Percentiles rank a stretch among this genome's conserved stretches.
phyloP scores from a whole-genome alignment of 495 filamentous ascomycete genomes.

The Friedmanniomyces endolithicus region DNA sequence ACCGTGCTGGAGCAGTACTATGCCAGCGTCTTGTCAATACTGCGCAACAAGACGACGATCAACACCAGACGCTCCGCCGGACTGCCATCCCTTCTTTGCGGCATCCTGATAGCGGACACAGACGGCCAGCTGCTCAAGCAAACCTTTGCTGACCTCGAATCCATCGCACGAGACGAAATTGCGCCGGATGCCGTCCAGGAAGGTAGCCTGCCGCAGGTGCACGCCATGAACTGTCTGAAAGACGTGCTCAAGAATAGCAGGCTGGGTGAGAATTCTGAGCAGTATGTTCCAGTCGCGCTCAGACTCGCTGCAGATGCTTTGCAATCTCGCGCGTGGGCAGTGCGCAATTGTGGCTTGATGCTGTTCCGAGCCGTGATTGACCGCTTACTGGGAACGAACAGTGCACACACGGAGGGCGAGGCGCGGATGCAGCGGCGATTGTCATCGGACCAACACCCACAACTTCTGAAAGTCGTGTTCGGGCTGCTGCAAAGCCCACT shows the following conservation, averaged over 20 bases:
- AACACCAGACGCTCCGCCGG: constrained; percentile 82
- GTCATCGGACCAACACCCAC: constrained; percentile 60
- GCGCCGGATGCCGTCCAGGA: constrained; percentile 42
- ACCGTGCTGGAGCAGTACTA: constrained; percentile 51
- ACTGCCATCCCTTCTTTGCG: constrained; percentile 70
- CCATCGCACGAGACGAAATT: constrained; percentile 43
- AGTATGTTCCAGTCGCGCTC: constrained; percentile 57
- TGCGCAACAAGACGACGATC: constrained; percentile 60
- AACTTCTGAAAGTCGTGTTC: constrained; percentile 54
- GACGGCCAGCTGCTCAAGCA: constrained; percentile 36
- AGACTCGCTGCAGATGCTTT: constrained; percentile 63
- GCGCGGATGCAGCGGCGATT: constrained; percentile 33
- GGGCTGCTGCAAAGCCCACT: constrained; percentile 39
- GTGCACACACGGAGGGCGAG: constrained; percentile 36
- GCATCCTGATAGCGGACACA: constrained; percentile 50
- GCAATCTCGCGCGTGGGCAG: constrained; percentile 64
- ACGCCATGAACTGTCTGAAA: constrained; percentile 83
- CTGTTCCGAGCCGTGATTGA: constrained; percentile 73
- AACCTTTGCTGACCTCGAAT: constrained; percentile 41
- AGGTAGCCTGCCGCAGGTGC: constrained; percentile 63
- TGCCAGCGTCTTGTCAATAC: constrained; percentile 32
- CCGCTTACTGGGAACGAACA: constrained; percentile 55
- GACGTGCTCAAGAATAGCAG: constrained; percentile 72
- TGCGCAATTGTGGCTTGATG: constrained; percentile 85
- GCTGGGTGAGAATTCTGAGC: constrained; percentile 50